Conservation (phyloP, 164 flowering plant genomes). For the Chloranthus sessilifolius region DNA sequence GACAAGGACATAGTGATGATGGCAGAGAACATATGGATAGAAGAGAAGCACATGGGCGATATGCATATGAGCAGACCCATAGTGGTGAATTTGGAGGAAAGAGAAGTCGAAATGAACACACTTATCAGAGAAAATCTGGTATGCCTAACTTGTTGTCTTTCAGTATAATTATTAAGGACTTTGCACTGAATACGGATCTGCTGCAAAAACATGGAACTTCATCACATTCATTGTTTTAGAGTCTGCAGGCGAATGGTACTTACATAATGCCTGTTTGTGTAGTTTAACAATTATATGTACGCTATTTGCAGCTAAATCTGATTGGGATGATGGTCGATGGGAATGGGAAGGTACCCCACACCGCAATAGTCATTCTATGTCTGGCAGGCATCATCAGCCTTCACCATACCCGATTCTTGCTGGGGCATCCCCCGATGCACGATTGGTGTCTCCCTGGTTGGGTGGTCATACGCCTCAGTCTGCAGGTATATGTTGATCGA, state of each 20-base stretch:
- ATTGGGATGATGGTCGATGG: slow-evolving; percentile 92
- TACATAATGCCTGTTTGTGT: too few species aligned
- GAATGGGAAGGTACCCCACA: slow-evolving; percentile 89
- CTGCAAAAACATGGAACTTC: too few species aligned
- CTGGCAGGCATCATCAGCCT: slow-evolving; percentile 51
- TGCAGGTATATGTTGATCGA: slow-evolving; percentile 34
- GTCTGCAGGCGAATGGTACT: too few species aligned
- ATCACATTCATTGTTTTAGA: too few species aligned
- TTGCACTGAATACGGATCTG: too few species aligned
- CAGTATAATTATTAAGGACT: too few species aligned
- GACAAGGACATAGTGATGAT: slow-evolving; percentile 25
- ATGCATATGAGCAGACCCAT: slow-evolving; percentile 28
- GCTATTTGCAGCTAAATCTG: slow-evolving; percentile 63
- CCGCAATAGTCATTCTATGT: slow-evolving; percentile 36
- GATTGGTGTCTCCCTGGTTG: slow-evolving; percentile 82
- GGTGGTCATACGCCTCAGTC: slow-evolving; percentile 62
- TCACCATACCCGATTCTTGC: slow-evolving; percentile 79
- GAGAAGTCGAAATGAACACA: slow-evolving; percentile 40
- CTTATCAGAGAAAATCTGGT: slow-evolving; percentile 63
- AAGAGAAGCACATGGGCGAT: slow-evolving; percentile 32
- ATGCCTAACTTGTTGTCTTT: slow-evolving; percentile 4
- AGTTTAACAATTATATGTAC: too few species aligned
- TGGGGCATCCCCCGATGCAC: slow-evolving; percentile 92
- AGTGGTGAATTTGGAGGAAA: slow-evolving; percentile 40
- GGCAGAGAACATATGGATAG: slow-evolving; percentile 21